Base-by-base conservation (phyloP, 805 yeast species). In the Torulaspora maleeae region DNA sequence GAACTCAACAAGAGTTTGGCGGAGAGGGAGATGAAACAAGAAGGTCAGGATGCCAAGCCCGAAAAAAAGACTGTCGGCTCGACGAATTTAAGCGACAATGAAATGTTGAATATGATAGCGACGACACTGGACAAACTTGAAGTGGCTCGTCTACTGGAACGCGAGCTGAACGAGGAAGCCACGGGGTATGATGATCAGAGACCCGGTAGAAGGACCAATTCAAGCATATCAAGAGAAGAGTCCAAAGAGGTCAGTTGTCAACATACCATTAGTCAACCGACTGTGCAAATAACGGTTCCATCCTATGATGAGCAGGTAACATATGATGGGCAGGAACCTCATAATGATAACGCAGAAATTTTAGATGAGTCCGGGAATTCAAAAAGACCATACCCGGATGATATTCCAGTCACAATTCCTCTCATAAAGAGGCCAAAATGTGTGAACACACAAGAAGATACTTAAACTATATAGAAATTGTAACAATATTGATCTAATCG, bases 1-100 rank as follows among this genome's bases (percentile, higher is more conserved):
- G 95, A 88, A 61, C 87, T 85, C 59, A 76, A 72, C 38, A 76
- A 73, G 50, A 72, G 95, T 15, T 33, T 49, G 24, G 41, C 44
- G 2, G 52, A 45, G 13, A 45, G 49, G 34, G 47, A 44, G 13
- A 43, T 52, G 9, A 54, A 54, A 27, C 40, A 48, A n/a, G 56
- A 52, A 30, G 40, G 34, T 10, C 22, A 45, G 6, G 46, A 43
- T 13, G 35, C 17, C 12, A 32, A 27, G 6, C 33, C 25, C 15
- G 32, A 28, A 7, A 49, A 44, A 15, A 49, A 51, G 29, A 39
- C 35, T n/a, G 27, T 36, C 5, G 51, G 47, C 5, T 42, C 54
- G 1, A 52, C 58, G 4, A 52, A 49, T 36, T 43, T 64, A 6
- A 53, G 58, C 5, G 68, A 64, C 32, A 49, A 45, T 29, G 68